Conservation (phyloP, 257 asterid genomes). For the Fraxinus americana region DNA sequence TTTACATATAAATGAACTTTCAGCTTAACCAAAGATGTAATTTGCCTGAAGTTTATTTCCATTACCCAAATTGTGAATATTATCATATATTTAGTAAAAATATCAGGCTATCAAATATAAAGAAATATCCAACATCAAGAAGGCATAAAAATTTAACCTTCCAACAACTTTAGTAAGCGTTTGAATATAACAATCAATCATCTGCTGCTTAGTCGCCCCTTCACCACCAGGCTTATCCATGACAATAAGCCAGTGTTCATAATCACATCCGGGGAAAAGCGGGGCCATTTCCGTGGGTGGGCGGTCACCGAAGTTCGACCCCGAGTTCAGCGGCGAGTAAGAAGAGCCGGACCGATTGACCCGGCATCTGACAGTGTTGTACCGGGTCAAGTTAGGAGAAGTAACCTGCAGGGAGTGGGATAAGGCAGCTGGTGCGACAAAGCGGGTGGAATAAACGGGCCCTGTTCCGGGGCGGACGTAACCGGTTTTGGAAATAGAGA, state of each 20-base stretch:
- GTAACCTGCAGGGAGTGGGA: slow-evolving; percentile 33
- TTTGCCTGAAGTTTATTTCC: background rate
- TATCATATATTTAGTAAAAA: background rate
- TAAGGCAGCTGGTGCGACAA: slow-evolving; percentile 24
- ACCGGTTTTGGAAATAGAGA: slow-evolving; percentile 47
- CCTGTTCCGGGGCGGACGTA: slow-evolving; percentile 32
- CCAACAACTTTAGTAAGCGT: slow-evolving; percentile 85
- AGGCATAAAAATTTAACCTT: slow-evolving; percentile 43
- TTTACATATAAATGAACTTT: background rate
- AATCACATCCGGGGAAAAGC: slow-evolving; percentile 93
- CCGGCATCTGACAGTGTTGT: slow-evolving; percentile 57
- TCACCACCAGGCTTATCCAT: slow-evolving; percentile 99
- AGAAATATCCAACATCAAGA: background rate
- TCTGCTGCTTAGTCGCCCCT: slow-evolving; percentile 86
- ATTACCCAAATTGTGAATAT: no score
- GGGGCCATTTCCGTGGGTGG: slow-evolving; percentile 99
- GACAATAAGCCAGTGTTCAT: slow-evolving; percentile 95
- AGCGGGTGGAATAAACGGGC: slow-evolving; percentile 35
- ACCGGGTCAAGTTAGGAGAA: slow-evolving; percentile 32
- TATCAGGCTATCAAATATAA: background rate
- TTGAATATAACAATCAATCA: slow-evolving; percentile 87
- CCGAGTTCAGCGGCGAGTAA: slow-evolving; percentile 82
- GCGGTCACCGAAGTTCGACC: slow-evolving; percentile 79
- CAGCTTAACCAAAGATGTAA: background rate
- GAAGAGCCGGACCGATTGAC: slow-evolving; percentile 70